Percentiles rank a stretch among this genome's conserved stretches.
These are phyloP conservation scores for Spergularia bocconei DNA, from an alignment of 148 eudicot genomes.

Conservation along the genomic window DNA sequence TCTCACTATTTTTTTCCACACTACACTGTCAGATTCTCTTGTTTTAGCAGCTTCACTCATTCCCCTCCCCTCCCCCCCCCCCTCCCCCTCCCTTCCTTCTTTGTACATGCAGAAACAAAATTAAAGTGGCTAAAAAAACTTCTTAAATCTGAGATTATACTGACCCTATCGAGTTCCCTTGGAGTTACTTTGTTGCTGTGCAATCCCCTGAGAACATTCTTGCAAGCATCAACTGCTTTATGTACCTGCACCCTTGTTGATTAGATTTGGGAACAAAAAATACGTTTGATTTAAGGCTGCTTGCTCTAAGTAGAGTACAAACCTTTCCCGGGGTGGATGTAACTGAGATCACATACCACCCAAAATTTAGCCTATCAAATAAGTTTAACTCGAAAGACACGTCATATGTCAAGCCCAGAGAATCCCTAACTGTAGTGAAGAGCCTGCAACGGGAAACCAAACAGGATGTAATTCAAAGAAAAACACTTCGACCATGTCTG, in stretches of 20 bases:
- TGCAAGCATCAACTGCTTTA: conserved; percentile 99
- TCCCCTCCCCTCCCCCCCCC: neutral
- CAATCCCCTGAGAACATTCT: conserved; percentile 88
- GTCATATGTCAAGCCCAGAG: conserved; percentile 95
- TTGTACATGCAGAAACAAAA: neutral
- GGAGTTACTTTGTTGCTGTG: conserved; percentile 65
- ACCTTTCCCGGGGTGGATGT: conserved; percentile 99
- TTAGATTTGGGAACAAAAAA: conserved; percentile 1
- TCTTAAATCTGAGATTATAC: conserved; percentile 26
- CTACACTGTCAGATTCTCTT: neutral
- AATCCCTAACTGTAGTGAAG: conserved; percentile 94
- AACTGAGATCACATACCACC: conserved; percentile 98
- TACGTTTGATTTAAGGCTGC: neutral
- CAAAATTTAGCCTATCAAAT: conserved; percentile 88
- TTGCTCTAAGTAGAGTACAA: conserved; percentile 16
- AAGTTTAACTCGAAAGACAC: conserved; percentile 91
- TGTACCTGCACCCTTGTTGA: conserved; percentile 53
- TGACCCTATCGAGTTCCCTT: conserved; percentile 90
- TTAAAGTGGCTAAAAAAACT: neutral
- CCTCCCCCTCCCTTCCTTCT: neutral
- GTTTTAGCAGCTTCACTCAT: neutral
- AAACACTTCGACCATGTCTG: neutral
- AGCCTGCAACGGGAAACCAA: conserved; percentile 52
- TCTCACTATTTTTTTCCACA: neutral
- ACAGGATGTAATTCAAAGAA: conserved; percentile 5